Conservation (phyloP, 2,329 filamentous ascomycete species). For the Ophiosphaerella narmari region DNA sequence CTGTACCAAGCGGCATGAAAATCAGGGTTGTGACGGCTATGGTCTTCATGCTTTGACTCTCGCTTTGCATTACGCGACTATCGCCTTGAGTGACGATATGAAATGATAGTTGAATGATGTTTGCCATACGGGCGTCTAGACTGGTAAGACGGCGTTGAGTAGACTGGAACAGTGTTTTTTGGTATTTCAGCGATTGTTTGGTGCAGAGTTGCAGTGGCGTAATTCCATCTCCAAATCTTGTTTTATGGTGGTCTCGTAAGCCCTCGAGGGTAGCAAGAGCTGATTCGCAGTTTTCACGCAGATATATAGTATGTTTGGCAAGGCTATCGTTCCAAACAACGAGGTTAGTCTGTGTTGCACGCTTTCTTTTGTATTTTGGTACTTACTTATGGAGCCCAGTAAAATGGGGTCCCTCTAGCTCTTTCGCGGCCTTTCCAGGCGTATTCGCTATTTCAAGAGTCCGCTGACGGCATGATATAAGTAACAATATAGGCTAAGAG, state of each 20-base stretch:
- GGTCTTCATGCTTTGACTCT: constrained; percentile 52
- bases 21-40: constrained; percentile 52
- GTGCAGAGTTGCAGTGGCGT: constrained; percentile 13
- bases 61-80: constrained; percentile 42
- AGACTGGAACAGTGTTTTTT: constrained; percentile 38
- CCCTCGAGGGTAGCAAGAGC: constrained; percentile 32
- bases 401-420: constrained; percentile 10
- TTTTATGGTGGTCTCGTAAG: constrained; percentile 26
- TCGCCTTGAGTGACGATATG: constrained; percentile 49
- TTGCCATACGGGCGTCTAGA: constrained; percentile 44
- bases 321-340: constrained; percentile 42
- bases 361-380: too few relatives aligned
- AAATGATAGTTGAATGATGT: constrained; percentile 47
- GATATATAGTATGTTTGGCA: constrained; percentile 46
- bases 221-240: constrained; percentile 3
- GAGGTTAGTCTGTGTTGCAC: not conserved
- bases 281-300: constrained; percentile 43
- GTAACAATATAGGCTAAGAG: not conserved
- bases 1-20: constrained; percentile 49
- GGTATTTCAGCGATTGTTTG: constrained; percentile 33
- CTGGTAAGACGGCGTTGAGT: constrained; percentile 41
- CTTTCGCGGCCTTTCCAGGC: constrained; percentile 18
- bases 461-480: constrained; percentile 18
- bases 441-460: constrained; percentile 25
- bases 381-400: too few relatives aligned